A percentile compares a stretch with the other conserved stretches of the same genome.
phyloP scores from a whole-genome alignment of 2,329 filamentous ascomycete species.

The Aspergillus neotritici region DNA sequence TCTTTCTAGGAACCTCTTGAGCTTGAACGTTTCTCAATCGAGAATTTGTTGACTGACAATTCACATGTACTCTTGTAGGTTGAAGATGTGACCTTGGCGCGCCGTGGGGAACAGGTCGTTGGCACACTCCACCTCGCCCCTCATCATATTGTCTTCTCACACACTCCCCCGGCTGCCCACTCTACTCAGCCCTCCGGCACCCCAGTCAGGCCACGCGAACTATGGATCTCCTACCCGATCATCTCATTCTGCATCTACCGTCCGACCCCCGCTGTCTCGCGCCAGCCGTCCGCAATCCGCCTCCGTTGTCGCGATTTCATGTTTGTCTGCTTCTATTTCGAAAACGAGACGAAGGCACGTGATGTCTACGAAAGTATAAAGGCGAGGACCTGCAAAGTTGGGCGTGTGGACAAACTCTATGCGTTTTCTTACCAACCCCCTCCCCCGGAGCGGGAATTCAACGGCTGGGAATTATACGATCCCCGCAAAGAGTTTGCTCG shows the following conservation, averaged over 20 bases:
- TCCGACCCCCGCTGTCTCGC: slow-evolving; percentile 63
- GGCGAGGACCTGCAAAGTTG: slow-evolving; percentile 71
- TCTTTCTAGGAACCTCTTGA: background rate
- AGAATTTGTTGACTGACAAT: background rate
- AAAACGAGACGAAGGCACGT: slow-evolving; percentile 65
- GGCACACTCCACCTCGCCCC: slow-evolving; percentile 59
- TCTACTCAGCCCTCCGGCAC: slow-evolving; percentile 37
- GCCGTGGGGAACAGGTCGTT: slow-evolving; percentile 51
- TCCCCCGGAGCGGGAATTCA: slow-evolving; percentile 64
- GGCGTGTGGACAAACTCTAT: slow-evolving; percentile 80
- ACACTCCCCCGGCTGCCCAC: slow-evolving; percentile 43
- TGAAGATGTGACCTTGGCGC: slow-evolving; percentile 54
- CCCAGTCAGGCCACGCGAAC: slow-evolving; percentile 57
- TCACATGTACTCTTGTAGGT: slow-evolving; percentile 30
- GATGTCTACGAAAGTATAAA: slow-evolving; percentile 87
- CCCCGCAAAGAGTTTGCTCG: slow-evolving; percentile 77
- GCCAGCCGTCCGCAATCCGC: slow-evolving; percentile 73
- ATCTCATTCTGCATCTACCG: slow-evolving; percentile 74
- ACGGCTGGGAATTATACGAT: slow-evolving; percentile 83
- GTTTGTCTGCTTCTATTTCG: slow-evolving; percentile 86
- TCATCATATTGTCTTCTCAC: slow-evolving; percentile 61
- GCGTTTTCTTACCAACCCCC: slow-evolving; percentile 80
- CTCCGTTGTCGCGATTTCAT: slow-evolving; percentile 89
- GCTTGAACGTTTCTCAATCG: background rate
- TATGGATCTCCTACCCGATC: slow-evolving; percentile 94